phyloP scores from a whole-genome alignment of 2,329 filamentous ascomycete species.

The Colletotrichum gigasporum region DNA sequence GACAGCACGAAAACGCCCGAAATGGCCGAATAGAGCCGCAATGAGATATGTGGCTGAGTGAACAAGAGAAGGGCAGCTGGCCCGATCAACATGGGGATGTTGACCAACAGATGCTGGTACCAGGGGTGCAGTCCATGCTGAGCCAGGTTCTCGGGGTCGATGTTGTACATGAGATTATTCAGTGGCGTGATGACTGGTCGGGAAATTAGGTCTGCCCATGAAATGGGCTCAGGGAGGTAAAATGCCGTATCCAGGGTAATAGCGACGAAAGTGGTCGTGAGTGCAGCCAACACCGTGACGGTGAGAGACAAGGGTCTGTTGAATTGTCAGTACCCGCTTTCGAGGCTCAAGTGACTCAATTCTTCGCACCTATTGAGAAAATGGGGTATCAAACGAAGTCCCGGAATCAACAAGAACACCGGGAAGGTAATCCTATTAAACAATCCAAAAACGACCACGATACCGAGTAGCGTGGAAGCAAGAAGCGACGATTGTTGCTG shows the following conservation, averaged over 20 bases:
- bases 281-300: conserved; percentile 70
- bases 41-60: conserved; percentile 63
- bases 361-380: conserved; percentile 77
- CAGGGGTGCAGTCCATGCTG: conserved; percentile 81
- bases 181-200: conserved; percentile 78
- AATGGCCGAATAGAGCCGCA: conserved; percentile 77
- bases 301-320: conserved; percentile 67
- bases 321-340: conserved; percentile 8
- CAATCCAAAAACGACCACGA: conserved; percentile 83
- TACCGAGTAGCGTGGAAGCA: conserved; percentile 80
- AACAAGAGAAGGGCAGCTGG: conserved; percentile 73
- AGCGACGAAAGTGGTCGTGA: conserved; percentile 76
- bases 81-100: conserved; percentile 77
- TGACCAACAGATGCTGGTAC: conserved; percentile 79
- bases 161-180: conserved; percentile 83
- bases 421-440: conserved; percentile 99
- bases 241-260: conserved; percentile 87
- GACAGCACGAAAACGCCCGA: conserved; percentile 77
- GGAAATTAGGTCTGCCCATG: conserved; percentile 70
- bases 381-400: conserved; percentile 84
- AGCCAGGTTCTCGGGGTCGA: conserved; percentile 74
- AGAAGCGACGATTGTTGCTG: conserved; percentile 80
- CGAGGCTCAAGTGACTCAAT: not conserved
- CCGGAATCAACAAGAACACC: conserved; percentile 87
- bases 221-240: conserved; percentile 72